Evolutionary conservation across 345 rosid genomes (phyloP), one percentile per base, ranked within the genome.

Genomic region (Bruguiera gymnorhiza): DNA sequence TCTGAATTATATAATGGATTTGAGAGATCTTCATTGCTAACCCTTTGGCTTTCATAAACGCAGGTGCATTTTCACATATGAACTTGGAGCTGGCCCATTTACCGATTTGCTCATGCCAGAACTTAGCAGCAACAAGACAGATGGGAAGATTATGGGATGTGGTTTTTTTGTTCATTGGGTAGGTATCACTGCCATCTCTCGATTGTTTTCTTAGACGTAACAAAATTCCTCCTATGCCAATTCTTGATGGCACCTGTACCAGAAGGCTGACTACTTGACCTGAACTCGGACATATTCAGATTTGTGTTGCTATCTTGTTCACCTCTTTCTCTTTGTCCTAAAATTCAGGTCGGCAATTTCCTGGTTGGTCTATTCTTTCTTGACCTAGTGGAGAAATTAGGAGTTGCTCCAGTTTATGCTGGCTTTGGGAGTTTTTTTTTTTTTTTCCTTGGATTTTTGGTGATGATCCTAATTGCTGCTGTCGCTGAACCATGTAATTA

Each of bases 151-250:
- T 50, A 82, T 88, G 94, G 86, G 90, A 30, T 82, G 86, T 72
- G 85, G 90, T 75, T 83, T 88, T 75, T 88, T 82, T 51, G 92
- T 86, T 74, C 92, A 88, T 74, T 90, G 94, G 97, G 97, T 90
- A 79, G 62, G 81, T 63, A 57, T 54, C 52, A 23, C 24, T 13
- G 21, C 26, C 23, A 8, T 48, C 27, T 18, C 5, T 19, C 67
- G 26, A 46, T 16, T 7, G 30, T 48, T 48, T 30, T 50, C 3
- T 0, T 6, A 18, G 67, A 64, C 36, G n/a, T 11, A 15, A 53
- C 32, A 31, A 57, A 8, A 20, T 11, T 18, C 11, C 36, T 58
- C 59, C 20, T n/a, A 37, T 37, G 2, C 11, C 53, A 58, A 43
- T 29, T 27, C 56, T 68, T 68, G 34, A 31, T 39, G 56, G 46